phyloP scores from a whole-genome alignment of 108 stramenopile species.

The Nitzschia sp. region DNA sequence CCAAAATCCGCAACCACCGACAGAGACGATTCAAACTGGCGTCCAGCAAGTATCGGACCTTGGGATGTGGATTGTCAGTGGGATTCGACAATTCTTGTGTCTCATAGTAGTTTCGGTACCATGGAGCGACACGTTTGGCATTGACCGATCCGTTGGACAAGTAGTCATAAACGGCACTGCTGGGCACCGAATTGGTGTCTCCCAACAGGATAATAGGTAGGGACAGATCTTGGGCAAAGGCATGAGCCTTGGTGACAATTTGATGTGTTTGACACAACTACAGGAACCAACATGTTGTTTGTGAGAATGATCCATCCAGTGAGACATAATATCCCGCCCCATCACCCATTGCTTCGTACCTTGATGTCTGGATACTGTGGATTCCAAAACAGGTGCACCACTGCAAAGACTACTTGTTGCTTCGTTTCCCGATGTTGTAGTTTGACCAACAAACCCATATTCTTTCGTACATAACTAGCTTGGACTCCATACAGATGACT shows the following conservation, averaged over 20 bases:
- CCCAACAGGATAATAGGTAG: conserved; percentile 58
- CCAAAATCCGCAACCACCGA: conserved; percentile 84
- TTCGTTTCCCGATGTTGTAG: conserved; percentile 32
- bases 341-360: conserved; percentile 9
- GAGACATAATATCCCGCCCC: no score
- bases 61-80: background rate
- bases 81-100: background rate
- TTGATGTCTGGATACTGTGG: conserved; percentile 84
- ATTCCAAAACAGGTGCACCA: conserved; percentile 86
- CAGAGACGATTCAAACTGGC: conserved; percentile 72
- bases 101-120: conserved; percentile 35
- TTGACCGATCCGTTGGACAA: conserved; percentile 59
- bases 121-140: conserved; percentile 73
- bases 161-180: conserved; percentile 64
- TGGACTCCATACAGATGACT: conserved; percentile 51
- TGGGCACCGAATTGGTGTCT: conserved; percentile 78
- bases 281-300: background rate
- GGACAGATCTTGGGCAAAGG: conserved; percentile 25
- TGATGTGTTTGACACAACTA: conserved; percentile 69
- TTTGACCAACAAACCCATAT: conserved; percentile 64
- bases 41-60: conserved; percentile 48
- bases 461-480: conserved; percentile 66
- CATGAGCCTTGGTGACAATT: conserved; percentile 39
- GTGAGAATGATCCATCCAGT: background rate
- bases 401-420: conserved; percentile 54